These are phyloP conservation scores for Ogataea thermomethanolica DNA, from an alignment of 805 yeast genomes.

Conservation along the genomic window DNA sequence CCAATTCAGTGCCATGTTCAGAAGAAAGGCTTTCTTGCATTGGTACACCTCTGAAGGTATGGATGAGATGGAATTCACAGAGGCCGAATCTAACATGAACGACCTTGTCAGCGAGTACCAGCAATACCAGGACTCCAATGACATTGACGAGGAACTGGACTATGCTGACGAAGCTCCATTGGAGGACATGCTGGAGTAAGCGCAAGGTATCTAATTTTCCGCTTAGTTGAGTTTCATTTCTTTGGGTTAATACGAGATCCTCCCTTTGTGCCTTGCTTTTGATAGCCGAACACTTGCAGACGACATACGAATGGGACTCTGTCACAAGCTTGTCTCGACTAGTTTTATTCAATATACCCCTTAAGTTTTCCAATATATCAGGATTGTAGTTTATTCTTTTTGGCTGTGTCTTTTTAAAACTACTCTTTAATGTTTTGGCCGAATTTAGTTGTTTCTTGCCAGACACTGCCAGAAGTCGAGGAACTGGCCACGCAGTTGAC, in stretches of 20 bases:
- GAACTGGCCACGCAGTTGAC: slow-evolving; percentile 15
- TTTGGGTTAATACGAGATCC: slow-evolving; percentile 16
- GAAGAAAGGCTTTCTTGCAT: slow-evolving; percentile 92
- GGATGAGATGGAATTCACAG: slow-evolving; percentile 93
- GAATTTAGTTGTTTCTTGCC: slow-evolving; percentile 22
- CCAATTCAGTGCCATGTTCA: slow-evolving; percentile 89
- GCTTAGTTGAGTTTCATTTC: slow-evolving; percentile 14
- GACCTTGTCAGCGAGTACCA: slow-evolving; percentile 88
- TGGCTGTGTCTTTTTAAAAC: slow-evolving; percentile 4
- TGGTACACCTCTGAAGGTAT: slow-evolving; percentile 96
- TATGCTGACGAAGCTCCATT: slow-evolving; percentile 63
- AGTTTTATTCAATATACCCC: slow-evolving; percentile 11
- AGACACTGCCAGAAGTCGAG: slow-evolving; percentile 27
- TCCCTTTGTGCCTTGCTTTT: slow-evolving; percentile 15
- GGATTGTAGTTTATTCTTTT: slow-evolving; percentile 1
- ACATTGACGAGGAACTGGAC: slow-evolving; percentile 73
- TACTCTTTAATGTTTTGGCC: slow-evolving; percentile 32
- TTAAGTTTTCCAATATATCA: slow-evolving; percentile 4
- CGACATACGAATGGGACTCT: slow-evolving; percentile 4
- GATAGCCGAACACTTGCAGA: slow-evolving; percentile 5
- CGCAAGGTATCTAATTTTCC: slow-evolving; percentile 6
- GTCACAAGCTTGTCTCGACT: slow-evolving; percentile 7
- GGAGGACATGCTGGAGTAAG: slow-evolving; percentile 43
- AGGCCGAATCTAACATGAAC: slow-evolving; percentile 88
- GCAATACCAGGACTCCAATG: slow-evolving; percentile 83